Evolutionary conservation across 352 stramenopile species (phyloP).

Genomic region (Phytophthora boehmeriae): DNA sequence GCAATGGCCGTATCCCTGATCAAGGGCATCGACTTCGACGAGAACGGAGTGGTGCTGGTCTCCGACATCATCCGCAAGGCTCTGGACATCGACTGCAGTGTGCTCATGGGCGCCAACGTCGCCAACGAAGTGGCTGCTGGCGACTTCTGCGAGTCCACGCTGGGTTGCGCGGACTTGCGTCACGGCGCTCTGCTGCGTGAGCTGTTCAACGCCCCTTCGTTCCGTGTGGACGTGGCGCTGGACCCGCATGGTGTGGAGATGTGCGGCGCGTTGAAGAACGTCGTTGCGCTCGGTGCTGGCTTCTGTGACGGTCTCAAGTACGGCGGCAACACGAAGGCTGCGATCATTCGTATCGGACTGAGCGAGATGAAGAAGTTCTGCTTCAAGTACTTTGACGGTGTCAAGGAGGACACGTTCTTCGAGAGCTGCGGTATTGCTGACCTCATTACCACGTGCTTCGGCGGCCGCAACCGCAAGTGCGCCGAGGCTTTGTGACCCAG

Average conservation of each 20-base stretch:
- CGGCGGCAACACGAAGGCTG: conserved; percentile 98
- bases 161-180: conserved; percentile 86
- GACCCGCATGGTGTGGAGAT: conserved; percentile 96
- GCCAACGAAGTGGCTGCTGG: conserved; percentile 95
- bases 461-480: conserved; percentile 96
- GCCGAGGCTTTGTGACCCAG: conserved; percentile 90
- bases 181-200: conserved; percentile 71
- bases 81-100: conserved; percentile 87
- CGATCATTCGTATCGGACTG: conserved; percentile 94
- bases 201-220: conserved; percentile 85
- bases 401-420: conserved; percentile 95
- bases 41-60: conserved; percentile 84
- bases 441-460: conserved; percentile 98
- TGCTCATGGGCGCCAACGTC: conserved; percentile 98
- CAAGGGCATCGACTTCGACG: conserved; percentile 91
- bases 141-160: conserved; percentile 97
- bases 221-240: conserved; percentile 93
- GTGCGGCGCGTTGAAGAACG: conserved; percentile 97
- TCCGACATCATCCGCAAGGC: conserved; percentile 90
- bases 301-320: conserved; percentile 96
- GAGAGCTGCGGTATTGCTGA: conserved; percentile 97
- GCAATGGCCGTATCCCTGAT: conserved; percentile 91
- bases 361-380: conserved; percentile 95
- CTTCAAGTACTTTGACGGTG: conserved; percentile 94
- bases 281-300: conserved; percentile 96